phyloP scores from a whole-genome alignment of 1,284 basidiomycete genomes.

The Apiotrichum sp. region DNA sequence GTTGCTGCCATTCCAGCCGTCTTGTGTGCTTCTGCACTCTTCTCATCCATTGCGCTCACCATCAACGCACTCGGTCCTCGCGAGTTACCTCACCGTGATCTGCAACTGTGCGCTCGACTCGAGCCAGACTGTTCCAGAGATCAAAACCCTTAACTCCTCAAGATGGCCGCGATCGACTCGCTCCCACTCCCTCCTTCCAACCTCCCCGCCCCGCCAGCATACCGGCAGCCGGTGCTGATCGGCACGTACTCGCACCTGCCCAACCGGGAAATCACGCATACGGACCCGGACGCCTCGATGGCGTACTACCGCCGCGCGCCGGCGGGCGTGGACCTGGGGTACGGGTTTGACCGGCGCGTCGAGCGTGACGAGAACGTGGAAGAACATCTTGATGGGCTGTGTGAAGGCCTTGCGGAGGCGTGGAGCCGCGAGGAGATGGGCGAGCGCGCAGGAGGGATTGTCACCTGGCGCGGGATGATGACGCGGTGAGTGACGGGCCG shows the following conservation, averaged over 20 bases:
- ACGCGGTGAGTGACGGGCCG: conserved; percentile 28
- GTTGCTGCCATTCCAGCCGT: too few relatives aligned
- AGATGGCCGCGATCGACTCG: not conserved
- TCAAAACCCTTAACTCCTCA: too few relatives aligned
- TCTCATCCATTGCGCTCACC: not conserved
- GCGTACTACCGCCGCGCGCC: conserved; percentile 31
- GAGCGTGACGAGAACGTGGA: conserved; percentile 56
- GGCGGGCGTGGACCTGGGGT: conserved; percentile 34
- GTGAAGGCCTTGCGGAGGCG: conserved; percentile 36
- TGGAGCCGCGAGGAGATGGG: conserved; percentile 43
- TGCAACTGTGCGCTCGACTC: too few relatives aligned
- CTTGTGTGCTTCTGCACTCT: not conserved
- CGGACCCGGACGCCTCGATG: conserved; percentile 33
- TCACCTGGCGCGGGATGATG: conserved; percentile 70
- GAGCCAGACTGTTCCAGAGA: too few relatives aligned
- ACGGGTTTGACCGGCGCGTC: conserved; percentile 33
- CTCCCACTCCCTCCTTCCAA: conserved; percentile 7
- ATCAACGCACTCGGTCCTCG: too few relatives aligned
- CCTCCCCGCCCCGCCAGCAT: conserved; percentile 25
- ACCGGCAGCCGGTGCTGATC: conserved; percentile 33
- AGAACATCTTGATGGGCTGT: conserved; percentile 62
- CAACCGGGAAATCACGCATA: conserved; percentile 30
- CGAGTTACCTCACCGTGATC: too few relatives aligned
- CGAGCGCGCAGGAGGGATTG: conserved; percentile 57
- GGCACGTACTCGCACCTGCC: conserved; percentile 44